phyloP scores from a whole-genome alignment of 1,139 yeast genomes.

The Saccharomyces hybrid region DNA sequence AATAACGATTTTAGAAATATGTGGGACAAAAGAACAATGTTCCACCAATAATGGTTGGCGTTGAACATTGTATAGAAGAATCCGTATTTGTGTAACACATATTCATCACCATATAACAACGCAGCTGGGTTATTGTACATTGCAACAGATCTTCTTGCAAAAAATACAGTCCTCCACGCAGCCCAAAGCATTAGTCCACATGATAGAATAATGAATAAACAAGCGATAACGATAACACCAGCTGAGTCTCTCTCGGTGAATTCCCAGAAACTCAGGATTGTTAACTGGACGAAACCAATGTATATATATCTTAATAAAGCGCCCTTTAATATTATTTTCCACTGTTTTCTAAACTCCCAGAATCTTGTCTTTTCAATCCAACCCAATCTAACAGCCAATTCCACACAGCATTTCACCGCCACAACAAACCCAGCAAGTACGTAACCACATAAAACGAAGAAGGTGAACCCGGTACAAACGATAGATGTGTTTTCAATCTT shows the following conservation, averaged over 20 bases:
- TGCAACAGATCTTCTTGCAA: conserved; percentile 47
- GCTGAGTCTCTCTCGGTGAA: conserved; percentile 61
- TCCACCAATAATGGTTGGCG: conserved; percentile 72
- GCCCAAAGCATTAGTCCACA: conserved; percentile 50
- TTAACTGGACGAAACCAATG: conserved; percentile 66
- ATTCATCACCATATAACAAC: conserved; percentile 58
- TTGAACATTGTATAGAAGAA: conserved; percentile 72
- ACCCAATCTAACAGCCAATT: conserved; percentile 37
- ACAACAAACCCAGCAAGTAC: conserved; percentile 45
- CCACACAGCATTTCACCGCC: conserved; percentile 42
- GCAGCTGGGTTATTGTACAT: conserved; percentile 67
- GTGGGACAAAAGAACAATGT: conserved; percentile 48
- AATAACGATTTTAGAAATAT: conserved; percentile 52
- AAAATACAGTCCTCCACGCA: conserved; percentile 46
- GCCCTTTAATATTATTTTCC: conserved; percentile 54
- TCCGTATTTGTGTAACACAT: conserved; percentile 58
- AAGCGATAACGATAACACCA: conserved; percentile 64
- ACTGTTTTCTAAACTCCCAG: conserved; percentile 44
- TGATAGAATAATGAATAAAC: conserved; percentile 49
- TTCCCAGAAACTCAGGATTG: conserved; percentile 65
- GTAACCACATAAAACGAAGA: conserved; percentile 59
- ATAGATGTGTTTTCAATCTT: conserved; percentile 63
- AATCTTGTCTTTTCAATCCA: conserved; percentile 43
- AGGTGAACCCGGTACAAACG: conserved; percentile 68
- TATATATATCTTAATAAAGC: conserved; percentile 57